These are phyloP conservation scores for Adiantum capillusveneris DNA, from an alignment of 75 land plant genomes.

Conservation along the genomic window DNA sequence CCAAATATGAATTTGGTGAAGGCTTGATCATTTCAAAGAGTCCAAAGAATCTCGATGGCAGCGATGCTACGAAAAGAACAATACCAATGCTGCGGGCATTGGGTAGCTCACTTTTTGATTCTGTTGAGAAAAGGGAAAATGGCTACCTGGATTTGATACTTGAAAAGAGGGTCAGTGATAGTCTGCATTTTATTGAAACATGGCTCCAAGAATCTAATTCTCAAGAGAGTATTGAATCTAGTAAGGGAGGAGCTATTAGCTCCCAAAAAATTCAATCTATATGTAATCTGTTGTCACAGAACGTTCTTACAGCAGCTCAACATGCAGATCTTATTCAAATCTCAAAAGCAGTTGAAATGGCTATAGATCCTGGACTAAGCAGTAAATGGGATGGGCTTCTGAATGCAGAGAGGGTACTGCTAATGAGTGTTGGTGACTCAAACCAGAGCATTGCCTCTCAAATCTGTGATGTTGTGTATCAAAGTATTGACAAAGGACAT, in stretches of 20 bases:
- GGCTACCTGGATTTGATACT: conserved; percentile 59
- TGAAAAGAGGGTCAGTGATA: conserved; percentile 78
- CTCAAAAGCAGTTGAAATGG: conserved; percentile 55
- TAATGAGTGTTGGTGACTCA: conserved; percentile 61
- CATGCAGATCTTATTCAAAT: conserved; percentile 77
- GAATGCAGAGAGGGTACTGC: conserved; percentile 82
- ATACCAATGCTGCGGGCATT: conserved; percentile 10
- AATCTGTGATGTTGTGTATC: conserved; percentile 64
- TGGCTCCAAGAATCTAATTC: conserved; percentile 73
- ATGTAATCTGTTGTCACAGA: conserved; percentile 39
- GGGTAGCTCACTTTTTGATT: conserved; percentile 57
- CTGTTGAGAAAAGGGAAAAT: conserved; percentile 46
- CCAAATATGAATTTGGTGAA: not conserved
- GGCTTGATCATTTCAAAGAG: not conserved
- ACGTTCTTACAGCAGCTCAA: conserved; percentile 40
- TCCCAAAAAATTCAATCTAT: conserved; percentile 49
- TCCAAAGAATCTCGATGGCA: not conserved
- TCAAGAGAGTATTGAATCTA: conserved; percentile 41
- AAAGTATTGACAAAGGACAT: conserved; percentile 27
- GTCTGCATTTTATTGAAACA: conserved; percentile 50
- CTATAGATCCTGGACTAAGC: conserved; percentile 35
- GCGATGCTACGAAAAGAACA: not conserved
- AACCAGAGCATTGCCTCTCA: conserved; percentile 81
- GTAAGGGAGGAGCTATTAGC: conserved; percentile 40
- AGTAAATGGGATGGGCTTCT: conserved; percentile 81